phyloP scores from a whole-genome alignment of 2,329 filamentous ascomycete genomes.

The Neodidymelliopsis sp. region DNA sequence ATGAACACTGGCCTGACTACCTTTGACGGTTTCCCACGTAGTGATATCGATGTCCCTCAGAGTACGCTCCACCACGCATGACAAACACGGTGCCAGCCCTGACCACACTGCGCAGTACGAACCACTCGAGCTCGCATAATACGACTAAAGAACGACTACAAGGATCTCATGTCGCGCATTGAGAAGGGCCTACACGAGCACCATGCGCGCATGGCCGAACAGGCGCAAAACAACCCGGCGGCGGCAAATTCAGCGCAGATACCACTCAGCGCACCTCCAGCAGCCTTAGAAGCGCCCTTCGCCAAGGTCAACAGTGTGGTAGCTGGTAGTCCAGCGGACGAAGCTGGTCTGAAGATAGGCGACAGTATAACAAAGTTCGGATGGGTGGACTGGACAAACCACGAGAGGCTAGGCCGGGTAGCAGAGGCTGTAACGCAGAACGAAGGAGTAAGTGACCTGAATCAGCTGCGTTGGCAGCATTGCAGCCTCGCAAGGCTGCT shows the following conservation, averaged over 20 bases:
- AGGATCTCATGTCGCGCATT: conserved; percentile 81
- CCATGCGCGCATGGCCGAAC: conserved; percentile 73
- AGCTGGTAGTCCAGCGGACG: conserved; percentile 78
- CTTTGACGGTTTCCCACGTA: conserved; percentile 87
- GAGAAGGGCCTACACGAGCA: conserved; percentile 89
- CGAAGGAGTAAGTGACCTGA: conserved; percentile 74
- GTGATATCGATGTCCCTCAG: conserved; percentile 93
- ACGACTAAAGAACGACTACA: conserved; percentile 90
- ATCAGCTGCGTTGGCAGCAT: conserved; percentile 13
- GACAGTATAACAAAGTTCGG: conserved; percentile 89
- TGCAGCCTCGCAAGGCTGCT: conserved; percentile 15
- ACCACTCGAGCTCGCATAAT: conserved; percentile 94
- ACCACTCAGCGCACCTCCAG: conserved; percentile 33
- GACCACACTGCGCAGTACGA: conserved; percentile 69
- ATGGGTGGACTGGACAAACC: conserved; percentile 80
- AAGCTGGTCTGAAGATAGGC: conserved; percentile 79
- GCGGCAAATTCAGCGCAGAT: conserved; percentile 26
- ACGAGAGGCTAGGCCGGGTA: conserved; percentile 84
- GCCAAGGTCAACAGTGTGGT: conserved; percentile 89
- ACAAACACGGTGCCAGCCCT: conserved; percentile 15
- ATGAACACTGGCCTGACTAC: conserved; percentile 92
- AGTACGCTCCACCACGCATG: conserved; percentile 62
- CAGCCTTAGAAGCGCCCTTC: conserved; percentile 70
- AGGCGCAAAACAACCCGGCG: conserved; percentile 50
- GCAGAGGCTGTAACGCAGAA: conserved; percentile 90